These are phyloP conservation scores for Amyloporia xantha DNA, from an alignment of 768 basidiomycete genomes.

Conservation along the genomic window DNA sequence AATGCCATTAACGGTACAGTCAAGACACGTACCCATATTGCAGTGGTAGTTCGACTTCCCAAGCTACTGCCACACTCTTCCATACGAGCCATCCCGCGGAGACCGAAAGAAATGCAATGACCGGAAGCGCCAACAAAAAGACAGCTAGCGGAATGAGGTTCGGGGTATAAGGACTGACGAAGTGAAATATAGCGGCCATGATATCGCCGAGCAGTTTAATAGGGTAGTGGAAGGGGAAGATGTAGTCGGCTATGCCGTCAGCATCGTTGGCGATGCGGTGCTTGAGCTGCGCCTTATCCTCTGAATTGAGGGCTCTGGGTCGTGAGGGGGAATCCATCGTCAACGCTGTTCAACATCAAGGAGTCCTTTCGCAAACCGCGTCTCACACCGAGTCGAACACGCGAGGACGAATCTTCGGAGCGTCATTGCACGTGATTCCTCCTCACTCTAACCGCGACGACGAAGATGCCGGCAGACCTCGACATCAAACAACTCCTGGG, in stretches of 20 bases:
- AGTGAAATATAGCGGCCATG: slow-evolving; percentile 23
- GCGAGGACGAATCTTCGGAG: slow-evolving; percentile 2
- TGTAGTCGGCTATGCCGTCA: slow-evolving; percentile 12
- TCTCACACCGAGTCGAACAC: slow-evolving; percentile 1
- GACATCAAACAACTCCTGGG: slow-evolving; percentile 41
- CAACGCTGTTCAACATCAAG: neutral
- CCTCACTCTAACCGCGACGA: neutral
- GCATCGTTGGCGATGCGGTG: slow-evolving; percentile 11
- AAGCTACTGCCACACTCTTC: slow-evolving; percentile 62
- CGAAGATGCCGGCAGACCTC: neutral
- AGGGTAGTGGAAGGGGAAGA: slow-evolving; percentile 19
- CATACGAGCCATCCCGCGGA: slow-evolving; percentile 72
- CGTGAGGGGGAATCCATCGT: slow-evolving; percentile 8
- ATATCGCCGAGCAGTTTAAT: slow-evolving; percentile 18
- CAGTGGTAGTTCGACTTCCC: slow-evolving; percentile 62
- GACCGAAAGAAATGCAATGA: slow-evolving; percentile 52
- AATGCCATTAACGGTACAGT: neutral
- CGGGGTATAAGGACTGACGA: slow-evolving; percentile 48
- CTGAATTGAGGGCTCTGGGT: neutral
- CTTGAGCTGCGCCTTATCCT: slow-evolving; percentile 12
- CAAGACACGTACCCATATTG: slow-evolving; percentile 77
- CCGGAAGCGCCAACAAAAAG: slow-evolving; percentile 54
- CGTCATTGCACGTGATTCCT: neutral
- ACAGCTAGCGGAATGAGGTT: slow-evolving; percentile 61
- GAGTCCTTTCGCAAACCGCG: neutral